phyloP scores from a whole-genome alignment of 75 land plant species.

The Sequoia sempervirens region DNA sequence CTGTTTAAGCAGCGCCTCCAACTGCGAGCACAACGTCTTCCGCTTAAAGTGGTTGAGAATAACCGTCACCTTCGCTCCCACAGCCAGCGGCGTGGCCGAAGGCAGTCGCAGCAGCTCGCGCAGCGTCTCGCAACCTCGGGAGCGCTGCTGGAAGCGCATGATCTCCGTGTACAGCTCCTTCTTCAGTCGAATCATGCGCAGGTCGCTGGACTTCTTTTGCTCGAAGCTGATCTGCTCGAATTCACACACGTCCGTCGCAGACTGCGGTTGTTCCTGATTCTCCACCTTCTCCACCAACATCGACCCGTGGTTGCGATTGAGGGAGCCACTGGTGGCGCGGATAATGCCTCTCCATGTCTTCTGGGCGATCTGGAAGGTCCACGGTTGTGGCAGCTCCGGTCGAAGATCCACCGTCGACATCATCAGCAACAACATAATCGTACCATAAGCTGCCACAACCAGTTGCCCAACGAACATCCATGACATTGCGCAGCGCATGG shows the following conservation, averaged over 20 bases:
- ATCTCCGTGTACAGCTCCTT: constrained; percentile 19
- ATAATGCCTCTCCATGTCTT: constrained; percentile 59
- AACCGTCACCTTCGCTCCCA: constrained; percentile 33
- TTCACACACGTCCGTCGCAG: constrained; percentile 18
- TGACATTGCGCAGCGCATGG: constrained; percentile 59
- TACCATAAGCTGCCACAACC: constrained; percentile 81
- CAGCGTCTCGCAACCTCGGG: constrained; percentile 33
- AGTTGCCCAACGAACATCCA: constrained; percentile 64
- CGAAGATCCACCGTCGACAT: constrained; percentile 77
- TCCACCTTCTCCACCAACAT: constrained; percentile 13
- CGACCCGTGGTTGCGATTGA: constrained; percentile 17
- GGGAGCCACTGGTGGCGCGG: neutral
- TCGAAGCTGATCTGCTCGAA: constrained; percentile 28
- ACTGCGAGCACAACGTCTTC: constrained; percentile 47
- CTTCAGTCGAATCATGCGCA: constrained; percentile 26
- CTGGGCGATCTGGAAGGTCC: constrained; percentile 66
- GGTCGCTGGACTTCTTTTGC: constrained; percentile 41
- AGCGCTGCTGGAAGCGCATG: constrained; percentile 24
- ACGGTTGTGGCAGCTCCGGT: constrained; percentile 37
- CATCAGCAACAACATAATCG: constrained; percentile 81
- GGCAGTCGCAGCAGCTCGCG: constrained; percentile 31
- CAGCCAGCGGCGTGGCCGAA: constrained; percentile 4
- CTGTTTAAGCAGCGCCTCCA: constrained; percentile 34
- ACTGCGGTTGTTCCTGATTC: no score
- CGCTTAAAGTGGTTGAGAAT: constrained; percentile 44